Base-by-base conservation (phyloP, 371 early-diverging fungal genomes). In the Syncephalastrum racemosum region DNA sequence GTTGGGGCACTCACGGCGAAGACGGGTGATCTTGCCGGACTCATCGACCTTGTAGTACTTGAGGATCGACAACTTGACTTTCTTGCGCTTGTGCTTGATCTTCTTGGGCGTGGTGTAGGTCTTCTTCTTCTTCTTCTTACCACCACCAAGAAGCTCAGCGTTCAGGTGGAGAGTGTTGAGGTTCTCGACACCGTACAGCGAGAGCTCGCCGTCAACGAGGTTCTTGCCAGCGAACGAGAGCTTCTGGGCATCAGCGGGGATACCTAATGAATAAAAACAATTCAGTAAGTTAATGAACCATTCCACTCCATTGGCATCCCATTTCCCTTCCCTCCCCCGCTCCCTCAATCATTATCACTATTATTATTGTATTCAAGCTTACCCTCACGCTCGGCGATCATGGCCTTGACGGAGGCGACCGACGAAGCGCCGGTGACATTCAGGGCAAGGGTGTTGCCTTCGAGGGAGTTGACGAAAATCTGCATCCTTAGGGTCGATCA, bases 81-180 rank as follows among this genome's bases (percentile, higher is more conserved):
- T 97, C 87, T 91, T 94, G 79, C 90, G 85, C 93, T 96, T 95
- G 92, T 98, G 97, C 86, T 94, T 91, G 81, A 94, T 94, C 92
- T 97, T 97, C 94, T 98, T 97, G 83, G 98, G 98, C 66, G 98
- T 98, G 71, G 97, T 98, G 90, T 98, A 97, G 68, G 87, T 90
- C 93, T 97, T 97, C 94, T 96, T 96, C 90, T 96, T 97, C 66
- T 92, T 85, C 92, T 95, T 96, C 92, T 98, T 98, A 80, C 83
- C 96, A 93, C 95, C 96, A 89, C 95, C 86, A 66, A 84, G 73
- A 52, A 84, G 73, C 55, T 84, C 84, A 56, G 77, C 77, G 73
- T 84, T 84, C 55, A 96, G 76, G 86, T 95, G 93, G 58, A 95
- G 85, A 56, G 95, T 94, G 66, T 89, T 86, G 83, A 93, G 91